Evolutionary conservation across 2,329 filamentous ascomycete genomes (phyloP).

Genomic region (Epichloe amarillans): DNA sequence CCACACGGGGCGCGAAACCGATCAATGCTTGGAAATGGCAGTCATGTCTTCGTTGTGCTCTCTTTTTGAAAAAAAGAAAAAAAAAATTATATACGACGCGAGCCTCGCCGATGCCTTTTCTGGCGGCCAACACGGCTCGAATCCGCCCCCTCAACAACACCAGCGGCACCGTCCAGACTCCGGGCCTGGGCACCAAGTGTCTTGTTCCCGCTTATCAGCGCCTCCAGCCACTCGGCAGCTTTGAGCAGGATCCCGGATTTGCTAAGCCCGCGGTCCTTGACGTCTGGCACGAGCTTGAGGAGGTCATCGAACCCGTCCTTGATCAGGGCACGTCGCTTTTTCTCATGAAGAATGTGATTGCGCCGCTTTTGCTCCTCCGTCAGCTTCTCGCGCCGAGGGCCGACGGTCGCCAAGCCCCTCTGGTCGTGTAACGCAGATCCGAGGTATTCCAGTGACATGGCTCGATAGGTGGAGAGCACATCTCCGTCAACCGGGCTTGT

Average conservation of each 20-base stretch:
- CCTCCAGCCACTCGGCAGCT: constrained; percentile 1
- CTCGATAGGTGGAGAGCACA: background rate
- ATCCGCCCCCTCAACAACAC: too few relatives aligned
- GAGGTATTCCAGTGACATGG: background rate
- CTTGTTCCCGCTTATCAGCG: background rate
- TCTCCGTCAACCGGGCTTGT: background rate
- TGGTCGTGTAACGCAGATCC: background rate
- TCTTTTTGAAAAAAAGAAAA: background rate
- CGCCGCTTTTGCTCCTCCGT: constrained; percentile 2
- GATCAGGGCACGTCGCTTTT: constrained; percentile 3
- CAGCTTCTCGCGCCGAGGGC: background rate
- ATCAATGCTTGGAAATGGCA: too few relatives aligned
- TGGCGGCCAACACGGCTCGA: background rate
- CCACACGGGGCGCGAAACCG: too few relatives aligned
- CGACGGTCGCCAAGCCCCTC: background rate
- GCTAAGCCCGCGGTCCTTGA: background rate
- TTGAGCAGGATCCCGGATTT: constrained; percentile 1
- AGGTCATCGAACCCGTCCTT: constrained; percentile 1
- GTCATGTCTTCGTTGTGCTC: too few relatives aligned
- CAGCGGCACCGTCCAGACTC: background rate
- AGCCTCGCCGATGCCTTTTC: background rate
- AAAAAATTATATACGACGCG: background rate
- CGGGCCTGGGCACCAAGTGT: background rate
- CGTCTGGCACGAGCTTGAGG: background rate
- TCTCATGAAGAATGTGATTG: constrained; percentile 3